Conservation (phyloP, 805 yeast species). For the Metschnikowia hibisci region DNA sequence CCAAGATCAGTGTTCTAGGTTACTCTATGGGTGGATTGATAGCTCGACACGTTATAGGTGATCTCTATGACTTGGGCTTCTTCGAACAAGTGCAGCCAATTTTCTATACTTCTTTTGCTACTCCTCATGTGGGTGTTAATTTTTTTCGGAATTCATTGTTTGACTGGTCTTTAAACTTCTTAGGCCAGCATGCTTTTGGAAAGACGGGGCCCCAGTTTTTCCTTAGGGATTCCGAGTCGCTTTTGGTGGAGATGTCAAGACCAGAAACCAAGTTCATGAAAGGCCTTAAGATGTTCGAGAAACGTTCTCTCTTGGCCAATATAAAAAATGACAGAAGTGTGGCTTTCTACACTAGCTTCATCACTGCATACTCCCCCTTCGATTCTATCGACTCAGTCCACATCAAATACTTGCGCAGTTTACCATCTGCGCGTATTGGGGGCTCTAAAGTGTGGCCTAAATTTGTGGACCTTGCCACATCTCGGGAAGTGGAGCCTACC, state of each 20-base stretch:
- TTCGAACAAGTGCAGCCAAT: constrained; percentile 56
- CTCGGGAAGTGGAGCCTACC: constrained; percentile 18
- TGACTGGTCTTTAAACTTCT: constrained; percentile 29
- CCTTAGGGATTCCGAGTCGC: constrained; percentile 35
- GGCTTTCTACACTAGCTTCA: constrained; percentile 78
- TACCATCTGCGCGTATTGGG: constrained; percentile 40
- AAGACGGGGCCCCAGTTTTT: constrained; percentile 35
- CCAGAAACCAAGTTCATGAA: constrained; percentile 46
- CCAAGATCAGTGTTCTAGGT: constrained; percentile 75
- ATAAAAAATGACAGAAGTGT: constrained; percentile 81
- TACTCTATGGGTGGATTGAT: constrained; percentile 89
- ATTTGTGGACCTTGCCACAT: constrained; percentile 47
- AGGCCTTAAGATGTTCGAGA: constrained; percentile 56
- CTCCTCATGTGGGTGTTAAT: constrained; percentile 60
- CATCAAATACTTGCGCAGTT: constrained; percentile 44
- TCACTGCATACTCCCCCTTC: constrained; percentile 72
- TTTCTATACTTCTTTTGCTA: constrained; percentile 47
- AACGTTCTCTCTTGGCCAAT: constrained; percentile 65
- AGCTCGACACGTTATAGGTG: constrained; percentile 76
- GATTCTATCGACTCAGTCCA: constrained; percentile 48
- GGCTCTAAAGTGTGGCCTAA: constrained; percentile 40
- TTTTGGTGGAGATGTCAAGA: constrained; percentile 52
- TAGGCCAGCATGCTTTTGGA: constrained; percentile 37
- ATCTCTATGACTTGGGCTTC: constrained; percentile 48
- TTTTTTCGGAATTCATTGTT: constrained; percentile 32